Conservation (phyloP, 208 protist species). For the Crithidia mellificae region DNA sequence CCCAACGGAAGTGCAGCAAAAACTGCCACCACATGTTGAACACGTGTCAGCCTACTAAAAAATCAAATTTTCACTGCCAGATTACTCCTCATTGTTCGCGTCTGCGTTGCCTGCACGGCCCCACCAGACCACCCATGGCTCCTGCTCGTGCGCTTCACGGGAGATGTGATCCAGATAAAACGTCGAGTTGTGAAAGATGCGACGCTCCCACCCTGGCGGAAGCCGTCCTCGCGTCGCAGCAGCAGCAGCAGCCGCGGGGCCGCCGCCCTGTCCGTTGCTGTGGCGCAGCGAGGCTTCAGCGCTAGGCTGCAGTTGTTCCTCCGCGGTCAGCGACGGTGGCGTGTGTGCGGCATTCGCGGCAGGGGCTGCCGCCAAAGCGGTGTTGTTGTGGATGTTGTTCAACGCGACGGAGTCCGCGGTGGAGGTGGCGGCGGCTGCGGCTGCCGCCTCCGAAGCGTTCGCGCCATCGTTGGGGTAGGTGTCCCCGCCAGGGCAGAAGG, state of each 20-base stretch:
- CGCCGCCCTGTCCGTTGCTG: not conserved
- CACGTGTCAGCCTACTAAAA: too few species aligned
- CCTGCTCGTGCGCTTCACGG: conserved; percentile 62
- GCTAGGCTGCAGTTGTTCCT: not conserved
- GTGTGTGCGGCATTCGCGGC: not conserved
- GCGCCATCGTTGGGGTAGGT: not conserved
- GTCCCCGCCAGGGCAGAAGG: conserved; percentile 29
- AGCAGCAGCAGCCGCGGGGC: not conserved
- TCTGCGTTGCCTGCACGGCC: conserved; percentile 20
- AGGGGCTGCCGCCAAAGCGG: too few species aligned
- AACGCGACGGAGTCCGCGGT: too few species aligned
- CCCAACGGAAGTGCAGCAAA: not conserved
- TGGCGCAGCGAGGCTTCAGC: not conserved
- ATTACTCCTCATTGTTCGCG: not conserved
- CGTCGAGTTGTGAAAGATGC: conserved; percentile 39
- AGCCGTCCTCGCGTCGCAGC: conserved; percentile 18
- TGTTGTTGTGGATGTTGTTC: too few species aligned
- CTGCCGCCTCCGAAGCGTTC: not conserved
- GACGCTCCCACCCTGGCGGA: conserved; percentile 68
- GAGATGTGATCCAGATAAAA: conserved; percentile 70
- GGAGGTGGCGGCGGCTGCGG: conserved; percentile 1
- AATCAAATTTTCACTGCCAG: not conserved
- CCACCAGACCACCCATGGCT: conserved; percentile 63
- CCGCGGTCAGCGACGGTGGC: not conserved
- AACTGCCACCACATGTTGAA: too few species aligned